Base-by-base conservation (phyloP, 2,329 filamentous ascomycete species). In the Colletotrichum acutatum region DNA sequence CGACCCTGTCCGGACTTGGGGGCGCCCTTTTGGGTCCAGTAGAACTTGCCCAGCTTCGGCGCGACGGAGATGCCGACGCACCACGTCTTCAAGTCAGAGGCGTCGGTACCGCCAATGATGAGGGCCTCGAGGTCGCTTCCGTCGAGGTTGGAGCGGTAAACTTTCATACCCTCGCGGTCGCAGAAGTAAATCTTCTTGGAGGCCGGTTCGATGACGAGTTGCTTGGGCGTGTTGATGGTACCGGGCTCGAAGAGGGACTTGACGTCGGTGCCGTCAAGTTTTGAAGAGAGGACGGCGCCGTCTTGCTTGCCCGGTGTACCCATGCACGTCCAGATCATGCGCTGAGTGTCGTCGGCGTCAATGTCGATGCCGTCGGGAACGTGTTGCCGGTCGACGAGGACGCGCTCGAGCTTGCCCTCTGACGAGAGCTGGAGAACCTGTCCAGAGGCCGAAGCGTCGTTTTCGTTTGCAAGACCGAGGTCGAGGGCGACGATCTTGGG, bases 11-110 rank as follows among this genome's bases (percentile, higher is more conserved):
- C 80, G 0, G 82, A 84, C 77, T 91, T 91, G 3, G 85, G 83
- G 0, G 83, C 80, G 0, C 90, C 90, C 76, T 91, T 91, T 64
- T 91, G 89, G 0, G 87, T 89, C 90, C 90, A 92, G 82, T 88
- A 91, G 58, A 91, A 82, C 54, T 85, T 83, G 16, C 84, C 83
- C 1, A 80, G 79, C 0, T 78, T 71, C 0, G 80, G 79, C 3
- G 85, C 84, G 0, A 91, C 81, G 0, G 86, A 78, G 52, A 92
- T 83, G 1, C 90, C 90, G 9, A 91, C 89, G 67, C 87, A 90
- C 88, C 88, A 90, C 4, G 82, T 78, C 58, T 75, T 77, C 72
- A 74, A 42, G 66, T 87, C 83, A 14, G 78, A 75, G 11, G 77
- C 70, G 22, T 80, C 67, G 1, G 81, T 71, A 7, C 83, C 78